Evolutionary conservation across 2,329 filamentous ascomycete species (phyloP).

Genomic region (Phialophora chinensis): DNA sequence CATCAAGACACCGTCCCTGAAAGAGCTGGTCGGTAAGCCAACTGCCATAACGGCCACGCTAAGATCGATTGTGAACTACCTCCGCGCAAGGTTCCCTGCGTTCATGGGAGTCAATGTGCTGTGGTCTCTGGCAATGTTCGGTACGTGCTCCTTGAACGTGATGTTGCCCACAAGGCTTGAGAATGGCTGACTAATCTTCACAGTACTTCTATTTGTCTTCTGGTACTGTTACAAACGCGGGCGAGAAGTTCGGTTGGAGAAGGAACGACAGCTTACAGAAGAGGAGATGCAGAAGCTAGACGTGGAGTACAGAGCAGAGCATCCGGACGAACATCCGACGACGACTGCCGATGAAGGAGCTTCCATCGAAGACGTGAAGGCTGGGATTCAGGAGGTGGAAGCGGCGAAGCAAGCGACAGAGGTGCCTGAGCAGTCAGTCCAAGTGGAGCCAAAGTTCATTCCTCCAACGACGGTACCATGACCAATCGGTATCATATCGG

Average conservation of each 20-base stretch:
- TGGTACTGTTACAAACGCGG: slow-evolving; percentile 99
- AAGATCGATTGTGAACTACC: slow-evolving; percentile 85
- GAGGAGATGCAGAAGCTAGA: slow-evolving; percentile 52
- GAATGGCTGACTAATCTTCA: slow-evolving; percentile 1
- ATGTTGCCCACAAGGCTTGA: not conserved
- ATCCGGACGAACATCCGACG: slow-evolving; percentile 43
- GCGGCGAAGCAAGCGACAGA: slow-evolving; percentile 42
- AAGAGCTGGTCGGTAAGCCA: slow-evolving; percentile 81
- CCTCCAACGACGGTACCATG: slow-evolving; percentile 30
- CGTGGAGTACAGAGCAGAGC: slow-evolving; percentile 43
- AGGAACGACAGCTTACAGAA: slow-evolving; percentile 57
- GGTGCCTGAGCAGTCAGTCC: slow-evolving; percentile 23
- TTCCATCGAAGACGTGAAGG: slow-evolving; percentile 47
- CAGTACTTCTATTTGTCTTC: slow-evolving; percentile 87
- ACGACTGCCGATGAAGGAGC: slow-evolving; percentile 52
- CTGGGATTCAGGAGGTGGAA: slow-evolving; percentile 50
- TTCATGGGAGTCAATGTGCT: slow-evolving; percentile 90
- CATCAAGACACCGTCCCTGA: slow-evolving; percentile 72
- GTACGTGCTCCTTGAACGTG: slow-evolving; percentile 59
- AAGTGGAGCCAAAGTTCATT: slow-evolving; percentile 27
- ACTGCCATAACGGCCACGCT: slow-evolving; percentile 85
- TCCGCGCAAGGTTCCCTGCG: slow-evolving; percentile 87
- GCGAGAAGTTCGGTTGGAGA: slow-evolving; percentile 78
- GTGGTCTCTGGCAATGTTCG: slow-evolving; percentile 84
- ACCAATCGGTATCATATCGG: slow-evolving; percentile 10